phyloP scores from a whole-genome alignment of 805 yeast species.

The Nakazawaea ernobii region DNA sequence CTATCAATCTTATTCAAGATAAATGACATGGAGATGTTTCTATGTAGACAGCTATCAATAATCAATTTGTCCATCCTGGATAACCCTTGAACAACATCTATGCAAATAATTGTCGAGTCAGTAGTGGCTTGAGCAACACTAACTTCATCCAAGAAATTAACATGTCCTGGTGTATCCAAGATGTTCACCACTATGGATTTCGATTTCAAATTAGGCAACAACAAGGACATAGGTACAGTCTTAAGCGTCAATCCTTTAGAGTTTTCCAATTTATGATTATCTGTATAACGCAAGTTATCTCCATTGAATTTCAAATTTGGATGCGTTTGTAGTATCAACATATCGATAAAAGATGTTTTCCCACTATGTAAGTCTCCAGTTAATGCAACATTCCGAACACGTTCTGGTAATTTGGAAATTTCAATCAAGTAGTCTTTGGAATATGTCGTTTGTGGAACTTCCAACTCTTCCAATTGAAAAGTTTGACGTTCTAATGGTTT shows the following conservation, averaged over 20 bases:
- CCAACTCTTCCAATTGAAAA: constrained; percentile 43
- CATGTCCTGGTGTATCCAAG: constrained; percentile 91
- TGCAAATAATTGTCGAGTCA: constrained; percentile 63
- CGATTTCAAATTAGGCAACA: constrained; percentile 44
- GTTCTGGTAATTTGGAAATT: constrained; percentile 41
- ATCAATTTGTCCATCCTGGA: constrained; percentile 48
- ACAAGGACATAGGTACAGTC: constrained; percentile 52
- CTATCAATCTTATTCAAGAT: constrained; percentile 82
- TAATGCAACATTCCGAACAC: constrained; percentile 67
- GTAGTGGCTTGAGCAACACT: constrained; percentile 48
- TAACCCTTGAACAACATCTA: constrained; percentile 86
- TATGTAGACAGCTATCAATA: constrained; percentile 45
- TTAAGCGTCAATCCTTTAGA: constrained; percentile 68
- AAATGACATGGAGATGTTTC: constrained; percentile 48
- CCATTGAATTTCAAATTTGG: constrained; percentile 24
- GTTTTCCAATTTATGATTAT: constrained; percentile 62
- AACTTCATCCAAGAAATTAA: constrained; percentile 74
- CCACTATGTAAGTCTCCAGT: constrained; percentile 85
- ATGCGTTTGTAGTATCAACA: constrained; percentile 65
- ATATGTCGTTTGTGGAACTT: constrained; percentile 55
- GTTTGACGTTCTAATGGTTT: constrained; percentile 38
- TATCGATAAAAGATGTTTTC: constrained; percentile 73
- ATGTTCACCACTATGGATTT: constrained; percentile 58
- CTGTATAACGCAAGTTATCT: constrained; percentile 59
- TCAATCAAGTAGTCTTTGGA: constrained; percentile 48